Conservation (phyloP, 805 yeast genomes). For the Candida odintsovae region DNA sequence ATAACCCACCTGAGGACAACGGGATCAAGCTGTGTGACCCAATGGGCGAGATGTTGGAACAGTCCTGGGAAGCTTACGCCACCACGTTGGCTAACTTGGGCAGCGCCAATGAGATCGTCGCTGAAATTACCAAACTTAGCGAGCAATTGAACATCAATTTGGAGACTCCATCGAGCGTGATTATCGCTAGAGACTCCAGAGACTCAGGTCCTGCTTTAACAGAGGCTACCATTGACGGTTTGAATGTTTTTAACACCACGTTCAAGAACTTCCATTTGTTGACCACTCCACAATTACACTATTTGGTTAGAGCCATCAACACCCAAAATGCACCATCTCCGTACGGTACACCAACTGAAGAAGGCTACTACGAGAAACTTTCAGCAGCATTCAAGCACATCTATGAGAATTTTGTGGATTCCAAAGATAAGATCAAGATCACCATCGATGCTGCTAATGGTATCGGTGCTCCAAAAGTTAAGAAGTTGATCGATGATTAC, state of each 20-base stretch:
- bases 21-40: slow-evolving; percentile 96
- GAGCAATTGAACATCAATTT: slow-evolving; percentile 41
- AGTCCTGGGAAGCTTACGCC: slow-evolving; percentile 79
- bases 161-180: slow-evolving; percentile 37
- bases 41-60: slow-evolving; percentile 80
- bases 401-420: slow-evolving; percentile 22
- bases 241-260: slow-evolving; percentile 41
- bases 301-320: slow-evolving; percentile 68
- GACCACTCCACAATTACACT: slow-evolving; percentile 95
- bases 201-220: slow-evolving; percentile 71
- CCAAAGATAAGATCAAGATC: slow-evolving; percentile 34
- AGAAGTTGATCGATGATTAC: slow-evolving; percentile 37
- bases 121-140: slow-evolving; percentile 33
- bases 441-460: slow-evolving; percentile 93
- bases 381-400: slow-evolving; percentile 46
- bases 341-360: slow-evolving; percentile 59
- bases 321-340: slow-evolving; percentile 35
- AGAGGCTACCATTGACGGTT: slow-evolving; percentile 55
- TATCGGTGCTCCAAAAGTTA: slow-evolving; percentile 81
- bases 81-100: slow-evolving; percentile 71
- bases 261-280: slow-evolving; percentile 57
- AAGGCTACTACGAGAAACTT: slow-evolving; percentile 66
- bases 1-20: slow-evolving; percentile 87
- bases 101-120: slow-evolving; percentile 37
- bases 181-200: slow-evolving; percentile 85